Evolutionary conservation across 2,329 filamentous ascomycete genomes (phyloP).

Genomic region (Mollisiaceae sp.): DNA sequence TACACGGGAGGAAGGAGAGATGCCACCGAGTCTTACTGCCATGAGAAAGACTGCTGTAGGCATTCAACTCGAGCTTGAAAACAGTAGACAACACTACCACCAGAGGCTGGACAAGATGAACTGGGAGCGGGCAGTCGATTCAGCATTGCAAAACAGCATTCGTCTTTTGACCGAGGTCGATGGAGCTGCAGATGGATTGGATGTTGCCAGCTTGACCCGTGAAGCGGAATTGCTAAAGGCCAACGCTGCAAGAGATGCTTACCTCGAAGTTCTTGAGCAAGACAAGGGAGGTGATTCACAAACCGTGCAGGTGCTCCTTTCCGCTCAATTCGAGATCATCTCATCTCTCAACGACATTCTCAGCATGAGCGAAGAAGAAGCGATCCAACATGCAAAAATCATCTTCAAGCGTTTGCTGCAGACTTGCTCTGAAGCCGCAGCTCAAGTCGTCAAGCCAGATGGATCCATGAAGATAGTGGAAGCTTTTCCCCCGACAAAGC

Average conservation of each 20-base stretch:
- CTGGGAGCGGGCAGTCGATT: slow-evolving; percentile 89
- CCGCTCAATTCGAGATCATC: slow-evolving; percentile 91
- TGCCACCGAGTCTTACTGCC: slow-evolving; percentile 70
- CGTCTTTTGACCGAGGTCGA: slow-evolving; percentile 78
- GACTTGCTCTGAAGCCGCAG: slow-evolving; percentile 73
- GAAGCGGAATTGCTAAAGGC: slow-evolving; percentile 88
- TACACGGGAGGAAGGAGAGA: slow-evolving; percentile 69
- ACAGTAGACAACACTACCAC: slow-evolving; percentile 88
- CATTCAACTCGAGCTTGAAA: slow-evolving; percentile 86
- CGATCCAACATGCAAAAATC: slow-evolving; percentile 76
- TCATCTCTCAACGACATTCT: slow-evolving; percentile 82
- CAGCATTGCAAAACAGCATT: slow-evolving; percentile 84
- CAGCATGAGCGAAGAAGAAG: slow-evolving; percentile 81
- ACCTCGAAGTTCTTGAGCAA: slow-evolving; percentile 78
- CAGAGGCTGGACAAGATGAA: slow-evolving; percentile 79
- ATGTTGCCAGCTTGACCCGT: slow-evolving; percentile 73
- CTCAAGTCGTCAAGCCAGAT: slow-evolving; percentile 90
- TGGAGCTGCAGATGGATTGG: slow-evolving; percentile 65
- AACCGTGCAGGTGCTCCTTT: slow-evolving; percentile 81
- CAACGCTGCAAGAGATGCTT: slow-evolving; percentile 80
- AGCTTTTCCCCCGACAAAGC: slow-evolving; percentile 70
- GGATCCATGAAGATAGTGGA: slow-evolving; percentile 66
- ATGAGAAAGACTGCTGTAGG: slow-evolving; percentile 90
- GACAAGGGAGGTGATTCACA: slow-evolving; percentile 81
- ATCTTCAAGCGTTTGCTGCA: slow-evolving; percentile 81